Conservation (phyloP, 2,329 filamentous ascomycete genomes). For the Penicillium polonicum region DNA sequence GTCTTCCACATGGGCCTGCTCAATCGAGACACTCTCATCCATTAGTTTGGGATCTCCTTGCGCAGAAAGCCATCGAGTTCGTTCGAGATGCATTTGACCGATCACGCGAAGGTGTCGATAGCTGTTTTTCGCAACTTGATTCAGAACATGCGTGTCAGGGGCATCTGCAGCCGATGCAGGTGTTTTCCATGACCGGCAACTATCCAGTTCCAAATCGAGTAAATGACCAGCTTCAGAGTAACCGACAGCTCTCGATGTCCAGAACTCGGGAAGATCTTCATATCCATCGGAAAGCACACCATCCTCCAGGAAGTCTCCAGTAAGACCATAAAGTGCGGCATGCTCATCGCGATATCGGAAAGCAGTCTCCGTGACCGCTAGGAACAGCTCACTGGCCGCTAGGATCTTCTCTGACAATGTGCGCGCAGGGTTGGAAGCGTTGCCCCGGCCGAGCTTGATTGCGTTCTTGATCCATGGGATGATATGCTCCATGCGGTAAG, state of each 20-base stretch:
- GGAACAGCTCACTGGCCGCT: slow-evolving; percentile 75
- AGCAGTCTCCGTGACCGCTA: slow-evolving; percentile 61
- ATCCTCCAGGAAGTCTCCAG: slow-evolving; percentile 62
- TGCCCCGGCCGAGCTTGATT: slow-evolving; percentile 69
- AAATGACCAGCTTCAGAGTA: slow-evolving; percentile 41
- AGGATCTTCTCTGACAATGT: slow-evolving; percentile 49
- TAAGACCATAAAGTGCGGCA: slow-evolving; percentile 69
- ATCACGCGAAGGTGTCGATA: slow-evolving; percentile 57
- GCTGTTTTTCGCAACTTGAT: slow-evolving; percentile 53
- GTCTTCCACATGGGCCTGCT: slow-evolving; percentile 42
- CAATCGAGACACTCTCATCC: slow-evolving; percentile 51
- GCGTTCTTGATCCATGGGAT: slow-evolving; percentile 76
- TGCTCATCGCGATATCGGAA: slow-evolving; percentile 72
- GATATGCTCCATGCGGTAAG: slow-evolving; percentile 69
- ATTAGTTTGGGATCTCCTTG: slow-evolving; percentile 51
- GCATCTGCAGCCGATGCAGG: slow-evolving; percentile 32
- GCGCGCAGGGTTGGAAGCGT: slow-evolving; percentile 53
- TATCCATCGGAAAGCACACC: slow-evolving; percentile 66
- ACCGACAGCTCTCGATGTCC: slow-evolving; percentile 66
- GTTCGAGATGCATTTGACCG: slow-evolving; percentile 60
- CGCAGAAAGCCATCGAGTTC: slow-evolving; percentile 57
- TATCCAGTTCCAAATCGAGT: slow-evolving; percentile 44
- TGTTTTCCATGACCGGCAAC: slow-evolving; percentile 40
- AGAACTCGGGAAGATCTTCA: slow-evolving; percentile 71
- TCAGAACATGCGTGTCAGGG: slow-evolving; percentile 38